Evolutionary conservation across 305 asterid species (phyloP).

Genomic region (Vinca major): DNA sequence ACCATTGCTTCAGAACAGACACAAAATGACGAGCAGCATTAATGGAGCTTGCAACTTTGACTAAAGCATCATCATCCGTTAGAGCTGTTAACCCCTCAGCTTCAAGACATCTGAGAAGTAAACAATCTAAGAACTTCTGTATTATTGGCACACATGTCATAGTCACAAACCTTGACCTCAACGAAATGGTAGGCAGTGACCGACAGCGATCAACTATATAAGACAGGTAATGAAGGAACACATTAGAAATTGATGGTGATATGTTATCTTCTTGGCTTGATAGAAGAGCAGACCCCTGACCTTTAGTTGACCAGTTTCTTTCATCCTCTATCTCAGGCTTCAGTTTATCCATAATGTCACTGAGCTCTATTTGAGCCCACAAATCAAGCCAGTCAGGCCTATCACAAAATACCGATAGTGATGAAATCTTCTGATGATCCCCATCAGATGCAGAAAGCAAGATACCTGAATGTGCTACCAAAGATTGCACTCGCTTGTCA

Average conservation of each 20-base stretch:
- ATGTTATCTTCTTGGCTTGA: conserved; percentile 56
- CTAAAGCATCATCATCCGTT: conserved; percentile 60
- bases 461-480: conserved; percentile 66
- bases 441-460: conserved; percentile 50
- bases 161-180: conserved; percentile 66
- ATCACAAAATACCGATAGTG: conserved; percentile 69
- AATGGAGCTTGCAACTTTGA: conserved; percentile 67
- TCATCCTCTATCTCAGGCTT: conserved; percentile 57
- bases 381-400: conserved; percentile 93
- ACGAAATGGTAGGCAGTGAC: conserved; percentile 54
- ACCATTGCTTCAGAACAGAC: conserved; percentile 50
- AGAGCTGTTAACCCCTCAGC: conserved; percentile 94
- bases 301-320: conserved; percentile 50
- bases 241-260: conserved; percentile 54
- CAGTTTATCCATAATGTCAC: conserved; percentile 47
- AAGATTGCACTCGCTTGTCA: conserved; percentile 58
- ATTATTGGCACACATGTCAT: conserved; percentile 48
- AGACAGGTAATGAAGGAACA: conserved; percentile 43
- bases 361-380: conserved; percentile 80
- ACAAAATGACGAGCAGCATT: conserved; percentile 55
- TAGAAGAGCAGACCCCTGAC: conserved; percentile 30
- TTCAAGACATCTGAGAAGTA: conserved; percentile 76
- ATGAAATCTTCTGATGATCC: conserved; percentile 52
- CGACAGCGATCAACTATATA: conserved; percentile 67
- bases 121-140: conserved; percentile 42